A percentile compares a stretch with the other conserved stretches of the same genome.
phyloP scores from a whole-genome alignment of 2,329 filamentous ascomycete species.

The Diaporthe amygdali region DNA sequence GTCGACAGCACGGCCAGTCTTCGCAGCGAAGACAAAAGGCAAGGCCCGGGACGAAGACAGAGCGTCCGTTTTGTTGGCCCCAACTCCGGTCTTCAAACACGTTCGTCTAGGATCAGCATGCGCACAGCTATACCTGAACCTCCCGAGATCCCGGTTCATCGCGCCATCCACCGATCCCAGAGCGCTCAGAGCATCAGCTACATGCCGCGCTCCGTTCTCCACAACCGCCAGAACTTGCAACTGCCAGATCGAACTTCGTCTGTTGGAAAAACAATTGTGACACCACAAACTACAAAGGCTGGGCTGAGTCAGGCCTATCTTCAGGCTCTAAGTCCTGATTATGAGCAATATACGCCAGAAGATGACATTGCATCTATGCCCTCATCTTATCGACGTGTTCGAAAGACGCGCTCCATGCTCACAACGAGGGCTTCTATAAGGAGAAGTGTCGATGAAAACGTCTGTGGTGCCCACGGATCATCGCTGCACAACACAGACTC shows the following conservation, averaged over 20 bases:
- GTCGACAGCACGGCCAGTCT: conserved; percentile 27
- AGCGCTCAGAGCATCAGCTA: conserved; percentile 14
- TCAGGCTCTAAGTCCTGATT: conserved; percentile 40
- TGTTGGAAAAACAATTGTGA: conserved; percentile 14
- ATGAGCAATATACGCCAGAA: conserved; percentile 52
- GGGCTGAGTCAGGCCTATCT: conserved; percentile 36
- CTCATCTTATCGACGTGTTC: conserved; percentile 54
- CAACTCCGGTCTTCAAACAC: conserved; percentile 27
- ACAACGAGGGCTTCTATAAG: conserved; percentile 35
- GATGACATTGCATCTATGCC: conserved; percentile 53
- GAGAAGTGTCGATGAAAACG: conserved; percentile 21
- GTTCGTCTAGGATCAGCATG: conserved; percentile 18
- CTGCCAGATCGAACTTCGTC: conserved; percentile 21
- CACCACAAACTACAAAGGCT: neutral
- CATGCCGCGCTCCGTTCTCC: neutral
- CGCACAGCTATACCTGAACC: neutral
- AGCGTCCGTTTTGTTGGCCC: conserved; percentile 60
- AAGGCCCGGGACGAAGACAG: conserved; percentile 47
- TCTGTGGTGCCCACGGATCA: neutral
- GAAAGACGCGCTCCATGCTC: conserved; percentile 62
- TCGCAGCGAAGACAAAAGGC: conserved; percentile 30
- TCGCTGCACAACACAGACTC: neutral
- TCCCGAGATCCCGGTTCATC: neutral
- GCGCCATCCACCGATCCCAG: conserved; percentile 2
- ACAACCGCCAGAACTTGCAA: neutral